Evolutionary conservation across 208 protist species (phyloP), one percentile per base, ranked within the genome.

Genomic region (Hexamita inflata): DNA sequence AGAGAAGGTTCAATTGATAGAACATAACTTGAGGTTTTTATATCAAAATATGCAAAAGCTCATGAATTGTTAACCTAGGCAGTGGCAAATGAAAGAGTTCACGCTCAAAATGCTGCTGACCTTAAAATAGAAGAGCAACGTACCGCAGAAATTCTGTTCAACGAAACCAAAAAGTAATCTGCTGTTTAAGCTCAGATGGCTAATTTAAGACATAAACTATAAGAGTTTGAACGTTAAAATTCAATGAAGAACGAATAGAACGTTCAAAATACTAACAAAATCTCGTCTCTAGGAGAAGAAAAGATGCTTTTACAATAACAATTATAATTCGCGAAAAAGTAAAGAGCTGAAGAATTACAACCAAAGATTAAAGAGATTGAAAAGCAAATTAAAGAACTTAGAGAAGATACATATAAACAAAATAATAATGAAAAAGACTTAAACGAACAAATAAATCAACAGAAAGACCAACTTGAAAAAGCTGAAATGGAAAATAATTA

Each of bases 101-200:
- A n/a, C n/a, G n/a, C n/a, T n/a, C n/a, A n/a, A n/a, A n/a, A n/a
- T n/a, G n/a, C n/a, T n/a, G n/a, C n/a, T n/a, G n/a, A n/a, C n/a
- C n/a, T n/a, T n/a, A n/a, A n/a, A n/a, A n/a, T n/a, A n/a, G n/a
- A n/a, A n/a, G n/a, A n/a, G n/a, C n/a, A n/a, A n/a, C n/a, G n/a
- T n/a, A n/a, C n/a, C n/a, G n/a, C n/a, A n/a, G n/a, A 70, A 4
- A 13, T 19, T 2, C 15, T 70, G 32, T 19, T 45, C 9, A 45
- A 4, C 9, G 64, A 70, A n/a, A 70, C 64, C 7, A 4, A 34
- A 24, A 70, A 45, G 64, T 38, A 70, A 34, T 70, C 64, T 24
- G 32, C 9, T 4, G 32, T 70, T 4, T n/a, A 2, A 35, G 19
- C 11, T 7, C 64, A 70, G 64, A 70, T 70, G 7, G 2, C 42